A percentile compares a stretch with the other conserved stretches of the same genome.
Evolutionary conservation across 495 filamentous ascomycete genomes (phyloP).

Genomic region (Tuber microsphaerosporum): DNA sequence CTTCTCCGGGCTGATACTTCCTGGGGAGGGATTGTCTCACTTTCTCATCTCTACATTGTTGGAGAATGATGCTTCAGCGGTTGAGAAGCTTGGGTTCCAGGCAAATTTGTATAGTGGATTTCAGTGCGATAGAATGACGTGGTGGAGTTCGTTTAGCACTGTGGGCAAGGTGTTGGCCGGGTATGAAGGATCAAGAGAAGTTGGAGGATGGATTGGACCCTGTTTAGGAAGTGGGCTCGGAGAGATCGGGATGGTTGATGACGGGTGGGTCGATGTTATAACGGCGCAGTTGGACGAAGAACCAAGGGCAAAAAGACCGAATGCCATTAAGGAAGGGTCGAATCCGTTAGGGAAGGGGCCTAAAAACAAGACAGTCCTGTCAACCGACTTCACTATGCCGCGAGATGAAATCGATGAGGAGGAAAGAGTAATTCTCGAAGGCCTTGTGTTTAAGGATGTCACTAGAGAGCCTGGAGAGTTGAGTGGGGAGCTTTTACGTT

Average conservation of each 20-base stretch:
- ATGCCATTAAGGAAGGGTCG: slow-evolving; percentile 22
- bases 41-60: slow-evolving; percentile 71
- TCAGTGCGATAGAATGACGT: slow-evolving; percentile 60
- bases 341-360: slow-evolving; percentile 28
- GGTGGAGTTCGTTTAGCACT: slow-evolving; percentile 75
- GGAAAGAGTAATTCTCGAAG: slow-evolving; percentile 18
- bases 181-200: slow-evolving; percentile 55
- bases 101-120: slow-evolving; percentile 77
- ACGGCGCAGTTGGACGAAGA: slow-evolving; percentile 20
- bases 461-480: slow-evolving; percentile 4
- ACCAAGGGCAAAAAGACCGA: slow-evolving; percentile 30
- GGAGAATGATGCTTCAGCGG: slow-evolving; percentile 63
- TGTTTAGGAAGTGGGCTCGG: slow-evolving; percentile 19
- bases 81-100: slow-evolving; percentile 58
- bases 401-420: slow-evolving; percentile 9
- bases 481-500: slow-evolving; percentile 11
- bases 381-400: slow-evolving; percentile 29
- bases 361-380: slow-evolving; percentile 15
- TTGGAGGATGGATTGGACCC: slow-evolving; percentile 38
- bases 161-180: slow-evolving; percentile 68
- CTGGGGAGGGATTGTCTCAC: slow-evolving; percentile 65
- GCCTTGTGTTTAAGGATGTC: slow-evolving; percentile 15
- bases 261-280: slow-evolving; percentile 37
- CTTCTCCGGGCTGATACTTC: slow-evolving; percentile 69
- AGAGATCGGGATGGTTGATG: slow-evolving; percentile 22